These are phyloP conservation scores for Pythium volutum DNA, from an alignment of 352 stramenopile genomes.

Conservation along the genomic window DNA sequence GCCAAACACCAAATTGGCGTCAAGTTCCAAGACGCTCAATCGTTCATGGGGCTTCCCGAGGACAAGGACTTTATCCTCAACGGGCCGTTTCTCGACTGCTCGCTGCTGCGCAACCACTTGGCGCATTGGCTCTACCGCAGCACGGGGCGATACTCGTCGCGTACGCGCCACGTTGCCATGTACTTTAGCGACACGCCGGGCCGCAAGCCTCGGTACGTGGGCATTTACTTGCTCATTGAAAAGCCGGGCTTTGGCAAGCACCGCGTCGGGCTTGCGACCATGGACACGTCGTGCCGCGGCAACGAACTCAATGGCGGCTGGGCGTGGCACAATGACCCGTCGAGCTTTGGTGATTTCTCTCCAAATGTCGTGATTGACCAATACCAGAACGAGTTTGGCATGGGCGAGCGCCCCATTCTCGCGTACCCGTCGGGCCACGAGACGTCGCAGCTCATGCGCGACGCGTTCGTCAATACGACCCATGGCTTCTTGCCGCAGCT, in stretches of 20 bases:
- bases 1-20: conserved; percentile 76
- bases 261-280: conserved; percentile 56
- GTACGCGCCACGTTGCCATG: conserved; percentile 58
- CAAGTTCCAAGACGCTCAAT: conserved; percentile 43
- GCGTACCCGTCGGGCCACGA: conserved; percentile 46
- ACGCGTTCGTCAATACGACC: conserved; percentile 64
- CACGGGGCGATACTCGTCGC: conserved; percentile 66
- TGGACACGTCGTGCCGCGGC: conserved; percentile 41
- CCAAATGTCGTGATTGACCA: conserved; percentile 75
- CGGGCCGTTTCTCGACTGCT: conserved; percentile 69
- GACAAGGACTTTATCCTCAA: conserved; percentile 76
- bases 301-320: conserved; percentile 62
- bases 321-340: conserved; percentile 78
- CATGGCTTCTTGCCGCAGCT: conserved; percentile 60
- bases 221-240: conserved; percentile 74
- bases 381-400: conserved; percentile 80
- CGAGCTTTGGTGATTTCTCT: conserved; percentile 62
- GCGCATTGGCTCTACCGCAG: conserved; percentile 72
- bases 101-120: conserved; percentile 73
- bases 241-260: conserved; percentile 72
- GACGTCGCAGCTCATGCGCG: conserved; percentile 69
- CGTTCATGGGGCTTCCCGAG: conserved; percentile 57
- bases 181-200: conserved; percentile 50
- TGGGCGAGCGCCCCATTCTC: conserved; percentile 63
- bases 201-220: conserved; percentile 35